Conservation (phyloP, 345 rosid genomes). For the Barbarea vulgaris region DNA sequence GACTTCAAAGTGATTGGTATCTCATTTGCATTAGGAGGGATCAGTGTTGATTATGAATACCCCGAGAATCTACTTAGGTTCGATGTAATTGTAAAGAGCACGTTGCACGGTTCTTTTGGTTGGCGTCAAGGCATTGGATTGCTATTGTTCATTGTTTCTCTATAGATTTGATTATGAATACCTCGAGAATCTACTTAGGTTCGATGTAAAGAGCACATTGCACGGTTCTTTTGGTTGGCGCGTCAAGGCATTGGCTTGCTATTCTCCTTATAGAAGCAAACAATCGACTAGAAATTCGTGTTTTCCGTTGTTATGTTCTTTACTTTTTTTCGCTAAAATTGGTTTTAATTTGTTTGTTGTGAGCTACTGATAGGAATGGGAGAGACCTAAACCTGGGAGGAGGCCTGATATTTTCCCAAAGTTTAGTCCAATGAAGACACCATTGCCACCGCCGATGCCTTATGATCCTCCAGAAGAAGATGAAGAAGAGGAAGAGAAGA, state of each 20-base stretch:
- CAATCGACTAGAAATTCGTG: neutral
- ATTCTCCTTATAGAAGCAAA: neutral
- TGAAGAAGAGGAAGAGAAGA: constrained; percentile 74
- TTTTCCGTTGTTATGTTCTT: neutral
- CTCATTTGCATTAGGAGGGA: constrained; percentile 6
- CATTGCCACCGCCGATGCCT: constrained; percentile 73
- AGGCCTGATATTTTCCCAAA: constrained; percentile 76
- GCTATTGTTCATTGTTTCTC: neutral
- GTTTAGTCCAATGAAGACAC: constrained; percentile 83
- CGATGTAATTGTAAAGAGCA: neutral
- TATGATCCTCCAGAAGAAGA: constrained; percentile 78
- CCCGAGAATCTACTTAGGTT: neutral
- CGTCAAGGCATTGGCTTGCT: neutral
- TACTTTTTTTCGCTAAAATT: neutral
- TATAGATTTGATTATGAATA: neutral
- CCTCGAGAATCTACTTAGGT: neutral
- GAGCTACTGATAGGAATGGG: constrained; percentile 61
- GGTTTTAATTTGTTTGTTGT: neutral
- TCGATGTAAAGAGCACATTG: neutral
- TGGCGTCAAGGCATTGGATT: neutral
- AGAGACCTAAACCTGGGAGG: constrained; percentile 73
- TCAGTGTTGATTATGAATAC: neutral
- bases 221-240: neutral
- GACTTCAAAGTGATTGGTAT: neutral
- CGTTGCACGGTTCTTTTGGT: neutral